A percentile compares a stretch with the other conserved stretches of the same genome.
phyloP scores from a whole-genome alignment of 2,329 filamentous ascomycete species.

The Thermoascus crustaceus region DNA sequence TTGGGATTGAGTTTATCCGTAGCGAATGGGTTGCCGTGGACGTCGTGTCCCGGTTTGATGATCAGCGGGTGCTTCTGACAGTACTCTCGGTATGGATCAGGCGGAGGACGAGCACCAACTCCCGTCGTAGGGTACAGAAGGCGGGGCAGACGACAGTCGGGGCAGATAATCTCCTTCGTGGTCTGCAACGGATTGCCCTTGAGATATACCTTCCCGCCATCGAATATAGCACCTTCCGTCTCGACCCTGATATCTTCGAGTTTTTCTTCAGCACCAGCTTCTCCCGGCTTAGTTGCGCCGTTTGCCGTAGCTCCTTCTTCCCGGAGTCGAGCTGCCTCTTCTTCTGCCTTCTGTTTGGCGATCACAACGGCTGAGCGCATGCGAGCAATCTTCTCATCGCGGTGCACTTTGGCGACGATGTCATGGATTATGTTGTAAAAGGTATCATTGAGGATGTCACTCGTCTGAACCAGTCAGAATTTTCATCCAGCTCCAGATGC shows the following conservation, averaged over 20 bases:
- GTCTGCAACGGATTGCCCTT: conserved; percentile 53
- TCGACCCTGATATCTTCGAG: conserved; percentile 32
- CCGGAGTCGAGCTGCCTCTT: conserved; percentile 24
- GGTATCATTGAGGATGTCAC: conserved; percentile 48
- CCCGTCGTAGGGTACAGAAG: conserved; percentile 50
- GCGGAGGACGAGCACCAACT: conserved; percentile 39
- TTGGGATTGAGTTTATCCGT: conserved; percentile 41
- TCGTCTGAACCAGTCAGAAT: conserved; percentile 23
- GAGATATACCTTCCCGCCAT: conserved; percentile 45
- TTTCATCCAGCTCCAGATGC: conserved; percentile 2
- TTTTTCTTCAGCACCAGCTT: conserved; percentile 27
- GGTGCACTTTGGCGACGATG: conserved; percentile 50
- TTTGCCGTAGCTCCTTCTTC: conserved; percentile 24
- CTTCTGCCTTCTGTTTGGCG: conserved; percentile 37
- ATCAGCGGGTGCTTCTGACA: conserved; percentile 54
- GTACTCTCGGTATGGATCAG: conserved; percentile 47
- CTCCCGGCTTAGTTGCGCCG: conserved; percentile 23
- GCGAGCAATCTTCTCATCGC: conserved; percentile 52
- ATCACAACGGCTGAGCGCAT: conserved; percentile 45
- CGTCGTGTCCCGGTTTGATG: conserved; percentile 50
- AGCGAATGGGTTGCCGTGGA: conserved; percentile 48
- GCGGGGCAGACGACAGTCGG: conserved; percentile 52
- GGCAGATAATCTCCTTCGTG: conserved; percentile 52
- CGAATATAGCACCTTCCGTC: conserved; percentile 45
- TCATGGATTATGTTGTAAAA: conserved; percentile 54